Evolutionary conservation across 177 flowering plant species (phyloP).

Genomic region (Vitis hybrid): DNA sequence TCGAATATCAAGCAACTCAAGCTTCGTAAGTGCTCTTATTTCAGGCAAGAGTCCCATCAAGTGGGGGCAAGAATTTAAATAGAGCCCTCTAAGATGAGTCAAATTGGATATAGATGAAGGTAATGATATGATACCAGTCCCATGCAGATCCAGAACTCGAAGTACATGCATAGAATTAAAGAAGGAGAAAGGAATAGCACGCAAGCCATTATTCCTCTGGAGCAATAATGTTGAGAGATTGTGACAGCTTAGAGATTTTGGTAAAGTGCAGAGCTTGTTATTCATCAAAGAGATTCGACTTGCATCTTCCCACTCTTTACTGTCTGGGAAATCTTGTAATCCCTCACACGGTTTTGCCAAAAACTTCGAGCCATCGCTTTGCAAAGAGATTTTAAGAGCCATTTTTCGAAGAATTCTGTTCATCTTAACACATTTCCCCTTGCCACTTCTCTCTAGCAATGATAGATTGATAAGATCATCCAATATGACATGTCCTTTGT

Average conservation of each 20-base stretch:
- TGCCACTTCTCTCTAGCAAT: constrained; percentile 10
- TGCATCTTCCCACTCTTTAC: constrained; percentile 8
- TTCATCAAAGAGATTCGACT: constrained; percentile 15
- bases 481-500: neutral
- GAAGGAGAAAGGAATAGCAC: constrained; percentile 2
- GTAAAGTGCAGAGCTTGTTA: constrained; percentile 8
- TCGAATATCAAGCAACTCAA: constrained; percentile 22
- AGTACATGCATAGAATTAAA: constrained; percentile 8
- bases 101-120: constrained; percentile 14
- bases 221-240: constrained; percentile 17
- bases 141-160: constrained; percentile 15
- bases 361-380: neutral
- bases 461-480: constrained; percentile 8
- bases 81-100: constrained; percentile 11
- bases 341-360: constrained; percentile 1
- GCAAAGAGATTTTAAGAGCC: constrained; percentile 1
- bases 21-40: neutral
- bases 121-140: constrained; percentile 5
- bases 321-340: neutral
- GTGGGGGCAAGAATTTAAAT: neutral
- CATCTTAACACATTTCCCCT: constrained; percentile 7
- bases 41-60: too few relatives aligned
- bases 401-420: constrained; percentile 6
- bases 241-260: constrained; percentile 2
- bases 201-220: constrained; percentile 5